Evolutionary conservation across 2,329 filamentous ascomycete genomes (phyloP), one percentile per base, ranked within the genome.

Genomic region (Xylaria digitata): DNA sequence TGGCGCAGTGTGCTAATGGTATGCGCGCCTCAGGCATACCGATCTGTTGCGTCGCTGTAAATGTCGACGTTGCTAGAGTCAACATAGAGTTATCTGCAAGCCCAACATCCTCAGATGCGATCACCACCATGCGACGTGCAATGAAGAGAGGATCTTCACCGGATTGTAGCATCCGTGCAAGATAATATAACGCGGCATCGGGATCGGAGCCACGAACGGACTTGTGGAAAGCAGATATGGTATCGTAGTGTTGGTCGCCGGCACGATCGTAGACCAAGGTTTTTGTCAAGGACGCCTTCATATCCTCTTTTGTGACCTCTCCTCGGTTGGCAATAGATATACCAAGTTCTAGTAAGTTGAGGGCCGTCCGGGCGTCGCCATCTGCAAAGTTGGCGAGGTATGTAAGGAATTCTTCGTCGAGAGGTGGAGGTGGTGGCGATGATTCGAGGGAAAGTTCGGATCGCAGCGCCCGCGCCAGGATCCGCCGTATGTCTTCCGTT

Each of bases 161-260:
- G 0, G 92, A 96, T 75, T 97, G 92, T 5, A 99, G 87, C 96
- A 99, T 99, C 42, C 96, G 90, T 0, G 92, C 93, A 1, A 99
- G 88, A 78, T 98, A 99, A 82, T 98, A 99, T 1, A 99, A 85
- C 0, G 95, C 87, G 0, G 95, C 96, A 78, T 98, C 92, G 0
- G 95, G 80, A 75, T 97, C 90, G 62, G 89, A 91, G 46, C 96
- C 96, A 52, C 96, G 91, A 9, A 98, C 90, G 2, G 94, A 94
- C 76, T 99, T 99, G 85, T 98, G 96, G 74, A 98, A 96, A 34
- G 96, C 96, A 0, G 93, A 97, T 75, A 99, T 98, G 60, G 92
- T 96, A 77, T 99, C 95, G 82, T 98, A 99, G 81, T 98, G 96
- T 78, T 97, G 93, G 79, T 99, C 96, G 59, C 96, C 95, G 0